Percentiles rank a stretch among this genome's conserved stretches.
phyloP scores from a whole-genome alignment of 2,329 filamentous ascomycete genomes.

The Penicillium sp. region DNA sequence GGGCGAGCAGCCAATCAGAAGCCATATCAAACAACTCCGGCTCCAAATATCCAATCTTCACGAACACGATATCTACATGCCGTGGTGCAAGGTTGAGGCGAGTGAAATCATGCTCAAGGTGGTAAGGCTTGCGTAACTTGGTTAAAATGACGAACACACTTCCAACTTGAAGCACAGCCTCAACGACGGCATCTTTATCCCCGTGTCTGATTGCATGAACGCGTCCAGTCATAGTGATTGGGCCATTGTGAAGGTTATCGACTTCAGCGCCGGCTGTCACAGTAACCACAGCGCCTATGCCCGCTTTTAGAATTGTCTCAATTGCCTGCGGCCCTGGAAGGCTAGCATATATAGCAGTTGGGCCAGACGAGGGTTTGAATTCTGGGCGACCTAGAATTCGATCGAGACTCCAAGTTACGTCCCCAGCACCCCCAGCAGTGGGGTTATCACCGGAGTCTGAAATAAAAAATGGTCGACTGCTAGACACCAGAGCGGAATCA shows the following conservation, averaged over 20 bases:
- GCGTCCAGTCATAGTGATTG: constrained; percentile 52
- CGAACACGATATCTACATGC: constrained; percentile 52
- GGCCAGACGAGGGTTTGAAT: constrained; percentile 40
- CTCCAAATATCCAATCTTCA: constrained; percentile 59
- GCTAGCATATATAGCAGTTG: constrained; percentile 55
- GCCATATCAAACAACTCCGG: constrained; percentile 57
- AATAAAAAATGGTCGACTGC: constrained; percentile 52
- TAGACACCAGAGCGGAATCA: constrained; percentile 45
- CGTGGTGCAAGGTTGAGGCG: constrained; percentile 50
- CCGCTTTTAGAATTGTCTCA: constrained; percentile 44
- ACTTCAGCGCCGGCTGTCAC: constrained; percentile 55
- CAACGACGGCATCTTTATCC: constrained; percentile 49
- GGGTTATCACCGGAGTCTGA: constrained; percentile 59
- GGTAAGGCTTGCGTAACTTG: constrained; percentile 55
- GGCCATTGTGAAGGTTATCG: constrained; percentile 50
- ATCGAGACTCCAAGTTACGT: constrained; percentile 54
- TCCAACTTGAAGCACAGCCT: constrained; percentile 53
- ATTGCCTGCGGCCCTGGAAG: constrained; percentile 51
- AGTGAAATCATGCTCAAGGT: constrained; percentile 54
- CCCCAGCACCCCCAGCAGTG: constrained; percentile 56
- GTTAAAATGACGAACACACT: constrained; percentile 55
- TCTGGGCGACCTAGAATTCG: constrained; percentile 49
- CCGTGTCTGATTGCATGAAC: constrained; percentile 54
- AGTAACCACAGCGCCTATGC: constrained; percentile 50
- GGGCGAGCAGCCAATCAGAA: constrained; percentile 54